phyloP scores from a whole-genome alignment of 1,284 basidiomycete species.

The Kalmanozyma brasiliensis region DNA sequence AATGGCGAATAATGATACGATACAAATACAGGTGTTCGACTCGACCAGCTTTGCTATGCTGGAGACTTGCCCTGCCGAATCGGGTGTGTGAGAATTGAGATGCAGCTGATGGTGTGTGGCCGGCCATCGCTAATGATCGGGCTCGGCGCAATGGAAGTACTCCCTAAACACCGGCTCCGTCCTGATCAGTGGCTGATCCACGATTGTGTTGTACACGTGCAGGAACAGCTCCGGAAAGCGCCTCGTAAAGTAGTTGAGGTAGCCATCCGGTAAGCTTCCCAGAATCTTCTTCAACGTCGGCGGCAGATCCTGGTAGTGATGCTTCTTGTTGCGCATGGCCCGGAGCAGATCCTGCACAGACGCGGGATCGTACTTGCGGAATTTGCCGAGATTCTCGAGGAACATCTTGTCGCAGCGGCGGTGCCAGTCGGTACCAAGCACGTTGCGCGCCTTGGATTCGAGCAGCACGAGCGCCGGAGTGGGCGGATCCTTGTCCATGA shows the following conservation, averaged over 20 bases:
- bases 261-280: conserved; percentile 90
- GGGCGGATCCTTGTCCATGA: conserved; percentile 84
- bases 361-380: conserved; percentile 88
- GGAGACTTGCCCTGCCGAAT: conserved; percentile 9
- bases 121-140: conserved; percentile 26
- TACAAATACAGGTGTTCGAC: conserved; percentile 22
- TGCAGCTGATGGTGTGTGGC: too few species aligned
- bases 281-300: conserved; percentile 86
- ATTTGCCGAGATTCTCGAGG: conserved; percentile 93
- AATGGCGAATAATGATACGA: neutral
- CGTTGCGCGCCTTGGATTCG: conserved; percentile 71
- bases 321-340: conserved; percentile 97
- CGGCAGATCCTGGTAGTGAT: conserved; percentile 96
- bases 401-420: conserved; percentile 85
- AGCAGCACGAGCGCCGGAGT: conserved; percentile 80
- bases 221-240: conserved; percentile 91
- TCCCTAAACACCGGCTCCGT: conserved; percentile 55
- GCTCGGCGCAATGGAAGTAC: conserved; percentile 55
- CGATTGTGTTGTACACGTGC: conserved; percentile 86
- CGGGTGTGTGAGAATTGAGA: neutral
- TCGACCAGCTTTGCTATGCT: neutral
- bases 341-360: conserved; percentile 91
- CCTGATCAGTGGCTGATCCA: conserved; percentile 64
- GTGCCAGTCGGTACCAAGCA: conserved; percentile 80
- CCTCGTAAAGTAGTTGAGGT: conserved; percentile 88